Evolutionary conservation across 2,329 filamentous ascomycete genomes (phyloP).

Genomic region (Fusarium keratoplasticum): DNA sequence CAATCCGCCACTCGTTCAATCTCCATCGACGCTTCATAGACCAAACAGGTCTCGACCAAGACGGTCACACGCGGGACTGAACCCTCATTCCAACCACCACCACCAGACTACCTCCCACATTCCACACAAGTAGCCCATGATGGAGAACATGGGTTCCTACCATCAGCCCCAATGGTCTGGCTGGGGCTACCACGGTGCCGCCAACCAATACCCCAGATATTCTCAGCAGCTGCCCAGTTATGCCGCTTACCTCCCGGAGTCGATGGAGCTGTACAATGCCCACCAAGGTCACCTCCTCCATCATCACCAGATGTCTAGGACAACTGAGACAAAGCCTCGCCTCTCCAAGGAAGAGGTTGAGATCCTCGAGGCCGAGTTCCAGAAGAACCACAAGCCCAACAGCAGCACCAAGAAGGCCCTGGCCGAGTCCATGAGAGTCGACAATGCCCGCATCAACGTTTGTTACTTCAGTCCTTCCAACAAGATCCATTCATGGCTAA

Average conservation of each 20-base stretch:
- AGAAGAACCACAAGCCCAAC: conserved; percentile 73
- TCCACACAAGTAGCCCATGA: conserved; percentile 24
- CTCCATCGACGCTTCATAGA: not conserved
- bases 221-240: conserved; percentile 50
- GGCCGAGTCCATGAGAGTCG: conserved; percentile 71
- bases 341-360: conserved; percentile 71
- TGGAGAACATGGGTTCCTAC: conserved; percentile 50
- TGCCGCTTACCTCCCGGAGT: conserved; percentile 52
- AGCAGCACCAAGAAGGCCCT: conserved; percentile 71
- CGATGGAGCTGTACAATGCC: conserved; percentile 52
- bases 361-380: conserved; percentile 69
- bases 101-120: conserved; percentile 23
- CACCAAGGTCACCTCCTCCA: conserved; percentile 53
- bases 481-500: conserved; percentile 44
- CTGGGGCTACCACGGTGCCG: conserved; percentile 49
- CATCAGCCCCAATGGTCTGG: conserved; percentile 51
- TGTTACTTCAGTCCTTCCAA: conserved; percentile 30
- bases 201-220: conserved; percentile 48
- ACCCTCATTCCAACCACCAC: conserved; percentile 35
- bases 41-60: conserved; percentile 7
- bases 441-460: conserved; percentile 73
- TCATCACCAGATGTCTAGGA: conserved; percentile 54
- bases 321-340: conserved; percentile 63
- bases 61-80: conserved; percentile 17
- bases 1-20: conserved; percentile 29